phyloP scores from a whole-genome alignment of 768 basidiomycete species.

The Boletus tylopilopsis region DNA sequence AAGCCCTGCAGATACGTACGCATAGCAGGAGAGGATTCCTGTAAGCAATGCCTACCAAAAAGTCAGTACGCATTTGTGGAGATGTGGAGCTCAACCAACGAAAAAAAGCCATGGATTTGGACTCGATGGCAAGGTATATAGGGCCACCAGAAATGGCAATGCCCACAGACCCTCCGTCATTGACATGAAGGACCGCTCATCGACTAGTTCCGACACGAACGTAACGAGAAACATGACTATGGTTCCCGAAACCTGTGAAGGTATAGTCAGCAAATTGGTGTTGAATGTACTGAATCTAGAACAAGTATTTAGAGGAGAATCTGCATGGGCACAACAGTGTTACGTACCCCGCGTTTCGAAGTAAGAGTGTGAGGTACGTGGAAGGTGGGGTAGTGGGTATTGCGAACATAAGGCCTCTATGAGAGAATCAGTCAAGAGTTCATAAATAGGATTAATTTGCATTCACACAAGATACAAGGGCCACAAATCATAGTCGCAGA shows the following conservation, averaged over 20 bases:
- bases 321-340: neutral
- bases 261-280: slow-evolving; percentile 60
- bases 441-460: neutral
- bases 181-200: slow-evolving; percentile 52
- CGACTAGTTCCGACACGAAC: slow-evolving; percentile 47
- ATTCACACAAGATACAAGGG: slow-evolving; percentile 53
- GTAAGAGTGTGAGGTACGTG: slow-evolving; percentile 56
- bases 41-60: slow-evolving; percentile 37
- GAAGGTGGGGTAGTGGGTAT: slow-evolving; percentile 46
- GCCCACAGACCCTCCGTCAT: slow-evolving; percentile 57
- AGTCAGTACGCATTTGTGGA: neutral
- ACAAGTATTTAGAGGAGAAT: neutral
- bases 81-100: slow-evolving; percentile 28
- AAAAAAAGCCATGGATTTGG: slow-evolving; percentile 54
- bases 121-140: slow-evolving; percentile 45
- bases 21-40: slow-evolving; percentile 44
- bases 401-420: slow-evolving; percentile 50
- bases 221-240: slow-evolving; percentile 50
- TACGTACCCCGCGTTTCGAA: slow-evolving; percentile 48
- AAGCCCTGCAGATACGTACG: slow-evolving; percentile 24
- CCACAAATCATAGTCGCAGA: slow-evolving; percentile 65
- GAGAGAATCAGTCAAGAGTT: neutral
- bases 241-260: slow-evolving; percentile 48
- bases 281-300: slow-evolving; percentile 54
- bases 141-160: slow-evolving; percentile 56